Evolutionary conservation across 1,139 yeast genomes (phyloP).

Genomic region (Pneumocystis wakefieldiae): DNA sequence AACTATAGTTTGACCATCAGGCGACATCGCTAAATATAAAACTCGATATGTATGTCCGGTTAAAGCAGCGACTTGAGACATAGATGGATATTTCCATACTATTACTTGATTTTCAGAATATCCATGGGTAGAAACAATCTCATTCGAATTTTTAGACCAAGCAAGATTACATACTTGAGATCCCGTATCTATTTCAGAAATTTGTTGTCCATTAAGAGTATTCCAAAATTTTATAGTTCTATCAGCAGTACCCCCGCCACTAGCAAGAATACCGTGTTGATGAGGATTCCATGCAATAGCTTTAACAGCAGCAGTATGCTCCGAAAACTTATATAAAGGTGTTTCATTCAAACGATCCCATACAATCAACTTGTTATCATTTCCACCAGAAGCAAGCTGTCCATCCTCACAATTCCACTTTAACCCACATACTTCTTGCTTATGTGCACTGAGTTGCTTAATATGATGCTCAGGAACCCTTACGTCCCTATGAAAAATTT

Average conservation of each 20-base stretch:
- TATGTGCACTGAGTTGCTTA: slow-evolving; percentile 56
- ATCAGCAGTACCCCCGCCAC: slow-evolving; percentile 97
- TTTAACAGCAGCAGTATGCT: slow-evolving; percentile 89
- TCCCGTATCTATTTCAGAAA: slow-evolving; percentile 78
- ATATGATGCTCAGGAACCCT: slow-evolving; percentile 73
- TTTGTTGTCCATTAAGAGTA: slow-evolving; percentile 57
- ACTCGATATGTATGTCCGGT: slow-evolving; percentile 94
- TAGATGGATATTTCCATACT: slow-evolving; percentile 85
- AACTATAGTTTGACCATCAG: slow-evolving; percentile 94
- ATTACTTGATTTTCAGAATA: slow-evolving; percentile 81
- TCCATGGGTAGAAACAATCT: slow-evolving; percentile 89
- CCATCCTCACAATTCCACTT: slow-evolving; percentile 78
- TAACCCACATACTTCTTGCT: slow-evolving; percentile 92
- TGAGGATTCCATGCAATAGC: slow-evolving; percentile 98
- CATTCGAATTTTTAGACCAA: slow-evolving; percentile 89
- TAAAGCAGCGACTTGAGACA: slow-evolving; percentile 85
- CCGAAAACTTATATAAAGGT: slow-evolving; percentile 62
- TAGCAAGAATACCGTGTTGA: slow-evolving; percentile 79
- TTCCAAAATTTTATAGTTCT: slow-evolving; percentile 86
- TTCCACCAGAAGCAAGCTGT: slow-evolving; percentile 75
- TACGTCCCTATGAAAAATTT: slow-evolving; percentile 80
- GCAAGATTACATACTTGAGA: slow-evolving; percentile 88
- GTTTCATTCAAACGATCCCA: slow-evolving; percentile 70
- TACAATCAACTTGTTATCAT: slow-evolving; percentile 68
- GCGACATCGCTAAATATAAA: slow-evolving; percentile 75